Evolutionary conservation across 345 rosid species (phyloP).

Genomic region (Pseudoturritis turrita): DNA sequence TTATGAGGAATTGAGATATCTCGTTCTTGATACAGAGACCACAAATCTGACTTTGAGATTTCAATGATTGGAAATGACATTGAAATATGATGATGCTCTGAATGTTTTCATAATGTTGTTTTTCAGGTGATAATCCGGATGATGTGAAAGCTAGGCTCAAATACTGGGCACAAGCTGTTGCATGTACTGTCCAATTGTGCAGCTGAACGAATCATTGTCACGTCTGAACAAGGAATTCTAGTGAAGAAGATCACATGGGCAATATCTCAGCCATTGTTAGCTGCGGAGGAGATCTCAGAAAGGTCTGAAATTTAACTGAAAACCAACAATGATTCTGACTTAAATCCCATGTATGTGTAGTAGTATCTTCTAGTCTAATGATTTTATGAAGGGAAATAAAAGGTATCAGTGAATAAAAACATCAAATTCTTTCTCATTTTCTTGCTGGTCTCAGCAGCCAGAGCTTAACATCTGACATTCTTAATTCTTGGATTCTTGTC

Average conservation of each 20-base stretch:
- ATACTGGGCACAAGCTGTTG: constrained; percentile 97
- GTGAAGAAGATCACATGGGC: background rate
- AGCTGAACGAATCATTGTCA: constrained; percentile 37
- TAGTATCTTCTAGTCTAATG: constrained; percentile 18
- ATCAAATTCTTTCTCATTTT: constrained; percentile 5
- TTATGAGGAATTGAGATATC: background rate
- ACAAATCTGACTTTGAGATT: background rate
- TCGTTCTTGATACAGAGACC: background rate
- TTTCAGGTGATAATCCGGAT: constrained; percentile 84
- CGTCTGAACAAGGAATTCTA: background rate
- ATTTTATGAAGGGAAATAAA: constrained; percentile 7
- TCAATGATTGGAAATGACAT: too few relatives aligned
- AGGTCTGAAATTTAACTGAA: constrained; percentile 17
- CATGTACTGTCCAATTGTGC: constrained; percentile 84
- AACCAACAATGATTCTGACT: background rate
- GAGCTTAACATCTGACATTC: constrained; percentile 13
- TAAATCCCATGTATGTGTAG: constrained; percentile 8
- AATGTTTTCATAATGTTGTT: background rate
- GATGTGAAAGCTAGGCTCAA: constrained; percentile 96
- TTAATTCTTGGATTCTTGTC: background rate
- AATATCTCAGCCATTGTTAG: background rate
- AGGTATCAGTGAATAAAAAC: background rate
- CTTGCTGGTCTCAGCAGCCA: background rate
- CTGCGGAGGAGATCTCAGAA: background rate
- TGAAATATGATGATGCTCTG: background rate